phyloP scores from a whole-genome alignment of 208 protist genomes.

The Trichomonas vaginalis region DNA sequence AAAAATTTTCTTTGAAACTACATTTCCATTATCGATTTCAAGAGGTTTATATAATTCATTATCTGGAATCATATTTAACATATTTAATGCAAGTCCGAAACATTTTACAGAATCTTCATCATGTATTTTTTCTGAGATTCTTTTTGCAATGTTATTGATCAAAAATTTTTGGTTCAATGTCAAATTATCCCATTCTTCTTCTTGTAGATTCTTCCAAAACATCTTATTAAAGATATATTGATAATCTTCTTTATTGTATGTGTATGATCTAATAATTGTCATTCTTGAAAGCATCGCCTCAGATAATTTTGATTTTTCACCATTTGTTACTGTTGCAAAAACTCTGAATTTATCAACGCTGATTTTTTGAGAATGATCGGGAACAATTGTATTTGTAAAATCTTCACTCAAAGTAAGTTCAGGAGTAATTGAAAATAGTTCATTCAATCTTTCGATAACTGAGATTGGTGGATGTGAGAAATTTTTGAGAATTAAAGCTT shows the following conservation, averaged over 20 bases:
- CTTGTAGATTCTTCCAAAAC: too few relatives aligned
- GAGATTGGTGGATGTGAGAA: not conserved
- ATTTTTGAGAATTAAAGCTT: not conserved
- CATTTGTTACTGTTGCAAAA: not conserved
- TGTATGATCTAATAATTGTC: not conserved
- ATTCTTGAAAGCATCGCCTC: not conserved
- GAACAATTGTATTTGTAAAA: not conserved
- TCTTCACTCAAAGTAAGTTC: not conserved
- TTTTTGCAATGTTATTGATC: too few relatives aligned
- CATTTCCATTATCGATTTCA: too few relatives aligned
- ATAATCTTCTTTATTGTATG: not conserved
- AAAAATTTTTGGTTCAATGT: too few relatives aligned
- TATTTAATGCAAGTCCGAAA: too few relatives aligned
- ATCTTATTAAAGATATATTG: not conserved
- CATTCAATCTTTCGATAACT: not conserved
- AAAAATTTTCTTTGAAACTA: too few relatives aligned
- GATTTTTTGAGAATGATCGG: too few relatives aligned
- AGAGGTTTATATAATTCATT: too few relatives aligned
- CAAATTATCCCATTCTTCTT: too few relatives aligned
- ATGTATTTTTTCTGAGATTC: too few relatives aligned
- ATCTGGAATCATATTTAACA: too few relatives aligned
- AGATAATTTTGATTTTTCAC: not conserved
- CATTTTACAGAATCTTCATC: too few relatives aligned
- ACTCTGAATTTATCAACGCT: not conserved
- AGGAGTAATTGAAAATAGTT: not conserved